Evolutionary conservation across 495 filamentous ascomycete species (phyloP), one percentile per base, ranked within the genome.

Genomic region (Penicillium atrosanguineum): DNA sequence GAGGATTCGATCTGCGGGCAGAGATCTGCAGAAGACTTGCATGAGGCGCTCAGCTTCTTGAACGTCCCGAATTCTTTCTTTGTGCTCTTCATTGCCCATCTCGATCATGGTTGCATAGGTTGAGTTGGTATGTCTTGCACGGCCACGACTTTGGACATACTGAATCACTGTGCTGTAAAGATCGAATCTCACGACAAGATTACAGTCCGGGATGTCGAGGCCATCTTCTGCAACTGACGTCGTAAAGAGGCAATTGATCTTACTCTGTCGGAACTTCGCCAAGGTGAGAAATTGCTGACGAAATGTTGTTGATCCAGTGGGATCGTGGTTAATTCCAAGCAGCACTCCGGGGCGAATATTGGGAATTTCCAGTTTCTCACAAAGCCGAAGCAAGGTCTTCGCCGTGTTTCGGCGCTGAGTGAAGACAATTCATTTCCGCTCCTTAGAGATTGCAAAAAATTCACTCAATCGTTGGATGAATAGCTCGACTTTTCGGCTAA

Each of bases 141-240:
- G 80, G n/a, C 94, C 94, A 34, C 91, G 81, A 18, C 92, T 97
- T 67, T 98, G 94, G 16, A 98, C 87, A 67, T 97, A 97, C 64
- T 95, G 90, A 50, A 98, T 97, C 66, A 96, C 75, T 0, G 94
- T 96, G 9, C 81, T 68, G 68, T 91, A 96, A n/a, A 96, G 79
- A 67, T 97, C 87, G 62, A 97, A 98, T 73, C 86, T 80, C 45
- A 98, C 81, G 20, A 98, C 83, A 14, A 95, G 69, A 58, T 96
- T 97, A 77, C 94, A 98, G 59, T 96, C 90, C 0, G 93, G 92
- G 41, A 97, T 92, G 70, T 98, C 94, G 29, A 98, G 82, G 6
- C 94, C 94, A 69, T 98, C 94, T 67, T 98, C 94, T 2, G 88
- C 94, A 4, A 97, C 88, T 1, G 90, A 91, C 4, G 94, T 97